Evolutionary conservation across 225 moss, liverwort and hornwort species (phyloP).

Genomic region (Rhytidiadelphus loreus): DNA sequence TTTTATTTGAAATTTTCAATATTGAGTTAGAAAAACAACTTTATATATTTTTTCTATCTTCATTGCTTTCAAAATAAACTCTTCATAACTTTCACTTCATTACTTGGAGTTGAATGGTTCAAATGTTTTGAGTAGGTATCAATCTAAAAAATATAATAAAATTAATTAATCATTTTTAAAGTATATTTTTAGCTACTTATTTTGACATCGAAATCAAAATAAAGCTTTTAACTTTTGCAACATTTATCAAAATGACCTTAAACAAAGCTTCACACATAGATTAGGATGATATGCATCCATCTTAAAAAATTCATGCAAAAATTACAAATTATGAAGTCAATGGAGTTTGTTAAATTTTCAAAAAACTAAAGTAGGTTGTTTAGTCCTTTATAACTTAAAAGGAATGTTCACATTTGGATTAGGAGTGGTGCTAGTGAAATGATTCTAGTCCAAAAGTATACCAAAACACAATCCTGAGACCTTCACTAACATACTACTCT

Average conservation of each 20-base stretch:
- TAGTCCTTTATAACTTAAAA: background rate
- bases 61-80: background rate
- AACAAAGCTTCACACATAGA: accelerated
- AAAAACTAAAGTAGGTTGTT: background rate
- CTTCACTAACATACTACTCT: background rate
- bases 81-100: background rate
- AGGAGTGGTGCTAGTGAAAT: background rate
- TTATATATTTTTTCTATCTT: background rate
- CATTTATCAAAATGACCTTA: no score
- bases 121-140: background rate
- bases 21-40: background rate
- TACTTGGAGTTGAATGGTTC: background rate
- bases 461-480: background rate
- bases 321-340: background rate
- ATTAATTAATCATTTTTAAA: background rate
- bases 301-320: background rate
- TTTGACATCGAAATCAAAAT: background rate
- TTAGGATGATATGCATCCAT: background rate
- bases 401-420: background rate
- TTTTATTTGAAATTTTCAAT: background rate
- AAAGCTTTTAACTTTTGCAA: background rate
- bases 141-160: background rate
- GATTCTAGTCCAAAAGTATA: background rate
- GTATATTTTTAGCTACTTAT: accelerated
- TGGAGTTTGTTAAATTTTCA: background rate